phyloP scores from a whole-genome alignment of 257 asterid species.

The Primulina eburnea region DNA sequence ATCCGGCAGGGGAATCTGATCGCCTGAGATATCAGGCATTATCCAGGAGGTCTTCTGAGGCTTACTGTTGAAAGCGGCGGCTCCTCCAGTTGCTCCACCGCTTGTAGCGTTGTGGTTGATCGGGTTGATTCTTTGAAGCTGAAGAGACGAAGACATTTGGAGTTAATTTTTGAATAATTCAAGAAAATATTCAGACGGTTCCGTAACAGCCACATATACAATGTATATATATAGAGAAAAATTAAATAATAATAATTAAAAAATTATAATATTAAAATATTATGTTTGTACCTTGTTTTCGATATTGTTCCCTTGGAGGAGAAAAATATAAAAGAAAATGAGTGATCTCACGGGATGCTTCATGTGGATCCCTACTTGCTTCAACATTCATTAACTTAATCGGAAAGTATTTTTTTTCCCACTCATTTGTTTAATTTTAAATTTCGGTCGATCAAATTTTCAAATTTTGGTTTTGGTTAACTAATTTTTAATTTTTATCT shows the following conservation, averaged over 20 bases:
- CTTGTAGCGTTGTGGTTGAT: neutral
- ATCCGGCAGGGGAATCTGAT: neutral
- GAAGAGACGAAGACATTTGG: neutral
- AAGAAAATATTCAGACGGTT: neutral
- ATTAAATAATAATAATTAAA: no score
- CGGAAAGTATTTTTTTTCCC: no score
- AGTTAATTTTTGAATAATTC: neutral
- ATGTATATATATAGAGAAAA: no score
- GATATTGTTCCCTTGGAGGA: neutral
- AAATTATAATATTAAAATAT: no score
- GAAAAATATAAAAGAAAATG: neutral
- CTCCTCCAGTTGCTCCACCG: neutral
- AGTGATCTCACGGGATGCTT: neutral
- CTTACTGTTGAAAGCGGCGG: neutral
- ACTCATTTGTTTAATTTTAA: no score
- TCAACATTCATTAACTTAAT: no score
- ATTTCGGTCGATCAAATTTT: no score
- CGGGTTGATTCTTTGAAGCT: neutral
- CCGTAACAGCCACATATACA: neutral
- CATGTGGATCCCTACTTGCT: neutral
- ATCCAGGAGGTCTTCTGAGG: neutral
- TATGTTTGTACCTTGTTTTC: neutral
- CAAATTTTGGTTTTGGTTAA: no score
- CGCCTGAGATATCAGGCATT: neutral
- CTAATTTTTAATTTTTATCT: no score